phyloP scores from a whole-genome alignment of 441 rosid species.

The Corymbia citriodora region DNA sequence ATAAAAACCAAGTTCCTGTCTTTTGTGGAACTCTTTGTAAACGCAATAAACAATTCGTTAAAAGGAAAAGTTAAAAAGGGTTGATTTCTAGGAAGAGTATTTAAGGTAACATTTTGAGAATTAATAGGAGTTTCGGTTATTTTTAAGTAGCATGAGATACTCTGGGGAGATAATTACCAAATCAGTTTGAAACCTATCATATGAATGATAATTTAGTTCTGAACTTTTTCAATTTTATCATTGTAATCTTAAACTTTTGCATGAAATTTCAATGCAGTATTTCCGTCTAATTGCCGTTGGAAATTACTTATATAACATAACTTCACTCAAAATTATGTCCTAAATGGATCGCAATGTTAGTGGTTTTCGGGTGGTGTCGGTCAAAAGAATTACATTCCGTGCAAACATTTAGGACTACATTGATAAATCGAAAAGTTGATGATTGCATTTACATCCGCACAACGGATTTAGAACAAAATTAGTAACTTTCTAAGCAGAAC shows the following conservation, averaged over 20 bases:
- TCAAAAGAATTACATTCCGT: accelerated
- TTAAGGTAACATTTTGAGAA: background rate
- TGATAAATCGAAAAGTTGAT: background rate
- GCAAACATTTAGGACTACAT: background rate
- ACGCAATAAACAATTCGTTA: background rate
- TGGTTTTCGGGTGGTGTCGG: accelerated
- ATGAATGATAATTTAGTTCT: accelerated
- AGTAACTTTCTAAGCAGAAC: background rate
- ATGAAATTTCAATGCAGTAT: background rate
- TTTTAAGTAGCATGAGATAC: background rate
- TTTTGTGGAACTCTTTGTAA: background rate
- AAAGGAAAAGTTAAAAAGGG: background rate
- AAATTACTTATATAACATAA: accelerated
- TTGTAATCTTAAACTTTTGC: accelerated
- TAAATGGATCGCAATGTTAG: accelerated
- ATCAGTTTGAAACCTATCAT: accelerated
- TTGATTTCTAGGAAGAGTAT: background rate
- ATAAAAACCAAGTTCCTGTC: background rate
- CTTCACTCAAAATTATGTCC: background rate
- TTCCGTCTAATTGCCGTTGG: accelerated
- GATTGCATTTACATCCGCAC: accelerated
- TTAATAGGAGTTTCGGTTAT: background rate
- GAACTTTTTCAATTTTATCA: accelerated
- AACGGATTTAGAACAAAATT: background rate
- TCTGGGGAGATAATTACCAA: background rate